A percentile compares a stretch with the other conserved stretches of the same genome.
Conservation (phyloP, 2,329 filamentous ascomycete genomes). For the Ophiostoma montium region DNA sequence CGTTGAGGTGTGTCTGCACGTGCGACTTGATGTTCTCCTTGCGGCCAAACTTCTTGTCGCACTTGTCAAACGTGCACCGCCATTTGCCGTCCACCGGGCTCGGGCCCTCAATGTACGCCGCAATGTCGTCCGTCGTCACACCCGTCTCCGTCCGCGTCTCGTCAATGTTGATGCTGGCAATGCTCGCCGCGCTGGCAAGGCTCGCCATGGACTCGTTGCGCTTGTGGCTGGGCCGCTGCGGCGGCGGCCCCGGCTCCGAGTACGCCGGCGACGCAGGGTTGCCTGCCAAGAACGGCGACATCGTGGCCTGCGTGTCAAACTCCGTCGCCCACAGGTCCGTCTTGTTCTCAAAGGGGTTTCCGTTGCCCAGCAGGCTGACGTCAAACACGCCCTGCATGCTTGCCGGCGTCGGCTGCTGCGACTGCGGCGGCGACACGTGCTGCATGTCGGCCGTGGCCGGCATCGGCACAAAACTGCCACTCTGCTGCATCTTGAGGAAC, state of each 20-base stretch:
- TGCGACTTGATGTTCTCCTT: slow-evolving; percentile 99
- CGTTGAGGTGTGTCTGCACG: slow-evolving; percentile 93
- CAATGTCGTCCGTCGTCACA: slow-evolving; percentile 73
- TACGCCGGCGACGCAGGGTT: slow-evolving; percentile 5
- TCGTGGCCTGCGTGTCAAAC: slow-evolving; percentile 13
- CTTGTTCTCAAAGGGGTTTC: slow-evolving; percentile 28
- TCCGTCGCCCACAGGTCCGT: slow-evolving; percentile 24
- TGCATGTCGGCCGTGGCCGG: slow-evolving; percentile 22
- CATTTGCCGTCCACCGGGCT: slow-evolving; percentile 64
- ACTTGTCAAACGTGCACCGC: slow-evolving; percentile 59
- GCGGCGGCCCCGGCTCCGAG: slow-evolving; percentile 14
- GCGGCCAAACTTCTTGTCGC: slow-evolving; percentile 82
- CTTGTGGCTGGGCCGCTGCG: slow-evolving; percentile 27
- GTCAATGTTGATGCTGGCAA: slow-evolving; percentile 49
- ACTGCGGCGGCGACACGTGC: slow-evolving; percentile 31
- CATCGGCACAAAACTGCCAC: slow-evolving; percentile 20
- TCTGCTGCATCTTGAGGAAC: slow-evolving; percentile 22
- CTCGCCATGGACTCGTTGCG: slow-evolving; percentile 47
- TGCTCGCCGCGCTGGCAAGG: slow-evolving; percentile 38
- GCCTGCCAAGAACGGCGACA: slow-evolving; percentile 9
- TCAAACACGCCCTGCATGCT: slow-evolving; percentile 28
- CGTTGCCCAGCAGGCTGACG: slow-evolving; percentile 16
- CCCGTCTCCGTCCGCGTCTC: slow-evolving; percentile 63
- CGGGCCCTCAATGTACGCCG: slow-evolving; percentile 57
- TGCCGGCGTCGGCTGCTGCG: slow-evolving; percentile 39